A percentile compares a stretch with the other conserved stretches of the same genome.
phyloP scores from a whole-genome alignment of 257 asterid genomes.

The Cynanchum wilfordii region DNA sequence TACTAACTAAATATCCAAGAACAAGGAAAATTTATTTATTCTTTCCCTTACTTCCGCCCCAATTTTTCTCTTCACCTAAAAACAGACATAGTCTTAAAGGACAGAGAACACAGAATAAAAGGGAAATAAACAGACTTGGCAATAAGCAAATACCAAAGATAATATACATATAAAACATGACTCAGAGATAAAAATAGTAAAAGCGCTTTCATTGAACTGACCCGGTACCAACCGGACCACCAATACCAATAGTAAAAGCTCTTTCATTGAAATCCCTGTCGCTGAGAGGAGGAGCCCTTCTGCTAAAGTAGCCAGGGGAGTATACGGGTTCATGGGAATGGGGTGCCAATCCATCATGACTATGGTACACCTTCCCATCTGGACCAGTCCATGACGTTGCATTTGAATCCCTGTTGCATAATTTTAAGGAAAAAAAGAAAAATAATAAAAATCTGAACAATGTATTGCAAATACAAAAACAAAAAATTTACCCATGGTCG shows the following conservation, averaged over 20 bases:
- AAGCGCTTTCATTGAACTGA: too few species aligned
- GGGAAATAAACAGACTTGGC: neutral
- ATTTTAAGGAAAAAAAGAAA: neutral
- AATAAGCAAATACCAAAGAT: neutral
- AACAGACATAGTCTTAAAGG: neutral
- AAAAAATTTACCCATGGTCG: constrained; percentile 31
- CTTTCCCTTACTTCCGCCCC: neutral
- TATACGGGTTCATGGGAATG: constrained; percentile 86
- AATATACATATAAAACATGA: neutral
- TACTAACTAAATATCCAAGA: neutral
- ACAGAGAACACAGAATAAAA: neutral
- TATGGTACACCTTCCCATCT: constrained; percentile 84
- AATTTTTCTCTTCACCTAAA: too few species aligned
- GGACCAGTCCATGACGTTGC: constrained; percentile 55
- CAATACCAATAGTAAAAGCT: constrained; percentile 95
- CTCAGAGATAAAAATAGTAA: neutral
- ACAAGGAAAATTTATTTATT: neutral
- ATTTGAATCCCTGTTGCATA: constrained; percentile 45
- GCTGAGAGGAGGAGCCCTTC: constrained; percentile 82
- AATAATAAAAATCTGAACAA: neutral
- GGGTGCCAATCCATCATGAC: constrained; percentile 96
- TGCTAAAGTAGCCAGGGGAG: constrained; percentile 81
- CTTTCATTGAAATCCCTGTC: constrained; percentile 72
- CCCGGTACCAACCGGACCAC: constrained; percentile 99
- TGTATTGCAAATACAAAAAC: neutral